A percentile compares a stretch with the other conserved stretches of the same genome.
Evolutionary conservation across 1,284 basidiomycete species (phyloP).

Genomic region (Melampsora occidentalis): DNA sequence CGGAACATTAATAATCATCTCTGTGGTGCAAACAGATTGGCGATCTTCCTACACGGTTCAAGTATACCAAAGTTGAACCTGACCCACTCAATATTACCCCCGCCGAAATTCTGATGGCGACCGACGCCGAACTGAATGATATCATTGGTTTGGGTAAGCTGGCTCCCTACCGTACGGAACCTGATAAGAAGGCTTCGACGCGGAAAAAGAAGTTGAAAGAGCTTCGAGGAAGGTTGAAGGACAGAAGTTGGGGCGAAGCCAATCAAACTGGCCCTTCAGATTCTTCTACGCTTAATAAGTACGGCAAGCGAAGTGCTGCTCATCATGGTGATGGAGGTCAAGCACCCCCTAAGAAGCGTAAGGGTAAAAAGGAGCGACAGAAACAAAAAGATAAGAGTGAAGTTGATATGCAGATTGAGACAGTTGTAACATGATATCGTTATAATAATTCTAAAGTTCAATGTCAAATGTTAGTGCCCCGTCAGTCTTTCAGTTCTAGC

Average conservation of each 20-base stretch:
- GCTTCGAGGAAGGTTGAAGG: conserved; percentile 63
- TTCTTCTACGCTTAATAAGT: conserved; percentile 45
- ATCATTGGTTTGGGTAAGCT: conserved; percentile 83
- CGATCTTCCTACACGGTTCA: conserved; percentile 86
- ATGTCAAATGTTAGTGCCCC: no score
- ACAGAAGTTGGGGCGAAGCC: conserved; percentile 58
- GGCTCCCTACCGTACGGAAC: conserved; percentile 74
- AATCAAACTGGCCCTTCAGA: conserved; percentile 47
- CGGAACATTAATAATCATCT: conserved; percentile 8
- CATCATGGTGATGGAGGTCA: conserved; percentile 41
- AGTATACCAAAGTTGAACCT: conserved; percentile 72
- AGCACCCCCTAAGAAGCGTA: conserved; percentile 53
- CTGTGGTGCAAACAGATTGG: conserved; percentile 63
- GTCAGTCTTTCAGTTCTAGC: no score
- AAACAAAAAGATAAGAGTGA: conserved; percentile 38
- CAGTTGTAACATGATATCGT: no score
- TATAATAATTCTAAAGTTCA: no score
- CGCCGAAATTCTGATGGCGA: conserved; percentile 85
- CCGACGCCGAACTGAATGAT: conserved; percentile 86
- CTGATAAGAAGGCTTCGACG: conserved; percentile 63
- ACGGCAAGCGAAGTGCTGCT: conserved; percentile 41
- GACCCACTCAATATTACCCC: conserved; percentile 73
- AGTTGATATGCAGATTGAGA: no score
- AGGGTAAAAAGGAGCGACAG: conserved; percentile 57
- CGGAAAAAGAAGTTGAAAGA: conserved; percentile 67